These are phyloP conservation scores for Hippophae tibetana DNA, from an alignment of 306 rosid genomes.

Conservation along the genomic window DNA sequence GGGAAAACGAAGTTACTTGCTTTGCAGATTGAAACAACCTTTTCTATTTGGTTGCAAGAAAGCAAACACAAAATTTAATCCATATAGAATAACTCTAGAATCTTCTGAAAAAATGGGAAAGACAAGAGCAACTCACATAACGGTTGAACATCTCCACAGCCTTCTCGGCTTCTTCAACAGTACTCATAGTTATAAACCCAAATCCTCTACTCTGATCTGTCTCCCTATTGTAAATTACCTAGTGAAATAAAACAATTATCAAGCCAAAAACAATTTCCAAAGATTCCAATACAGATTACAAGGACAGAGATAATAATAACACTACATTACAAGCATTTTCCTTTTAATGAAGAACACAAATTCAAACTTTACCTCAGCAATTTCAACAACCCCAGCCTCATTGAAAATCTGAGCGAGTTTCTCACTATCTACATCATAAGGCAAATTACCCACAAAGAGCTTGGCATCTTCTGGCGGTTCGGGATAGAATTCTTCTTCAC, in stretches of 20 bases:
- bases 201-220: slow-evolving; percentile 40
- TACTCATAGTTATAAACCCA: slow-evolving; percentile 35
- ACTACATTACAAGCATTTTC: not conserved
- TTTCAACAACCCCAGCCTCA: slow-evolving; percentile 34
- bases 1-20: too few relatives aligned
- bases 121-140: slow-evolving; percentile 21
- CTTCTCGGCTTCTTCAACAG: slow-evolving; percentile 39
- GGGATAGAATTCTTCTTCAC: slow-evolving; percentile 19
- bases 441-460: slow-evolving; percentile 37
- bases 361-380: slow-evolving; percentile 28
- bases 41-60: not conserved
- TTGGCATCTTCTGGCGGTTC: slow-evolving; percentile 40
- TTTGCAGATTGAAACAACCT: too few relatives aligned
- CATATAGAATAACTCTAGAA: not conserved
- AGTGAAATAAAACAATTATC: not conserved
- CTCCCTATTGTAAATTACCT: slow-evolving; percentile 37
- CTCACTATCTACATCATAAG: slow-evolving; percentile 33
- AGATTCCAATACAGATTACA: not conserved
- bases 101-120: not conserved
- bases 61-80: not conserved
- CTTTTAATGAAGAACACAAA: not conserved
- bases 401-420: slow-evolving; percentile 27
- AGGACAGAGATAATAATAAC: too few relatives aligned
- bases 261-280: not conserved
- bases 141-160: slow-evolving; percentile 31